Evolutionary conservation across 768 basidiomycete genomes (phyloP), one percentile per base, ranked within the genome.

Genomic region (Suillus fuscotomentosus): DNA sequence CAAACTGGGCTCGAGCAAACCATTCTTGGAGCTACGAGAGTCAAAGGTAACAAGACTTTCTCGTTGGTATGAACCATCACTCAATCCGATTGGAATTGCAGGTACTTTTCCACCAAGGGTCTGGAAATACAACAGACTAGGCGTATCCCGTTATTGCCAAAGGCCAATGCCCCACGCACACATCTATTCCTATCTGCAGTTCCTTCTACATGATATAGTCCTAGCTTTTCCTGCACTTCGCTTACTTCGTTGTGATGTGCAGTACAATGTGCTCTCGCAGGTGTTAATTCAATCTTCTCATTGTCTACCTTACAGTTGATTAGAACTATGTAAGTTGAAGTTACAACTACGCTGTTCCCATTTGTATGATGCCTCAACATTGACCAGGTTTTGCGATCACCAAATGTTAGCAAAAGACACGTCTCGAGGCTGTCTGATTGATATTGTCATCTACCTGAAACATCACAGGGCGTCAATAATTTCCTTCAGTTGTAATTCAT

Each of bases 401-500:
- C 15, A 17, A 50, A 27, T 31, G 15, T 27, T 17, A 31, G 50
- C 27, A 17, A 27, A 31, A 31, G 50, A 51, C 15, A 27, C 9
- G 4, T 24, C 55, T 39, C 38, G 9, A 41, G 38, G 24, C 48
- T 50, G 17, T 24, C 22, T 36, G 11, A 36, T 38, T 41, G 24
- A 38, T 51, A 41, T 27, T 59, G 50, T 56, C 36, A 63, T 66
- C 50, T 66, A 69, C 48, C 56, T 38, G 31, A 38, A n/a, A 63
- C 41, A 48, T 86, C 80, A 91, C 90, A 91, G 92, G 66, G 82
- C 84, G 71, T 95, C 93, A 65, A 98, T 94, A 63, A 95, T 83
- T 69, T 84, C 86, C 81, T 96, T 92, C 72, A 98, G 81, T 70
- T 82, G 82, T 39, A 82, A 84, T 77, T 97, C 94, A 68, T 89